Conservation (phyloP, 306 rosid species). For the Trifolium pratense region DNA sequence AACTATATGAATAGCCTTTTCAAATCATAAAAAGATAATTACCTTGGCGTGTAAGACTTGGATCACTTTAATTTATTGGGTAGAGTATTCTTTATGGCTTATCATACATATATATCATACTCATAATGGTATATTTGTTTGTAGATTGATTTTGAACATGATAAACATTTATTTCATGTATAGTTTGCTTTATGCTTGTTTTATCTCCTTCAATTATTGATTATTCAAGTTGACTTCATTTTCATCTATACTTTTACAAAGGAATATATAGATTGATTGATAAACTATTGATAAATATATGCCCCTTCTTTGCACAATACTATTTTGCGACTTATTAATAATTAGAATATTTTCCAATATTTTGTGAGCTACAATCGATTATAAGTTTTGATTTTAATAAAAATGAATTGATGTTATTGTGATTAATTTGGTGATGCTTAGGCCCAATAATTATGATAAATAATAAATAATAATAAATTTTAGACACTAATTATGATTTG, state of each 20-base stretch:
- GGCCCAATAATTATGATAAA: no score
- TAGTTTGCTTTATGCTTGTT: conserved; percentile 16
- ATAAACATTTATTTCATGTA: conserved; percentile 28
- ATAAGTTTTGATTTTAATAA: no score
- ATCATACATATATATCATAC: conserved; percentile 19
- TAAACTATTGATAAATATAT: neutral
- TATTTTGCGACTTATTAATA: no score
- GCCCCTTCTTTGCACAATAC: neutral
- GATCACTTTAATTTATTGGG: conserved; percentile 13
- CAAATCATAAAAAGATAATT: conserved; percentile 57
- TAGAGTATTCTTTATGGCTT: conserved; percentile 35
- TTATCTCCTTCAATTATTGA: conserved; percentile 38
- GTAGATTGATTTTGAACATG: conserved; percentile 26
- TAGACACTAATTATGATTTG: no score
- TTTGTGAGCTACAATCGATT: no score
- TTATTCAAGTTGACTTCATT: conserved; percentile 42
- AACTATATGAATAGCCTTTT: conserved; percentile 35
- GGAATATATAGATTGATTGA: neutral
- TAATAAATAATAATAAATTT: no score
- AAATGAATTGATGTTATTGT: no score
- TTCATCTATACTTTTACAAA: conserved; percentile 26
- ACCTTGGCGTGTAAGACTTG: conserved; percentile 68
- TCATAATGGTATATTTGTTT: conserved; percentile 36
- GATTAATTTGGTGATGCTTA: no score
- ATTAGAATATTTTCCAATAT: no score